A percentile compares a stretch with the other conserved stretches of the same genome.
Conservation (phyloP, 2,329 filamentous ascomycete species). For the Emmonsia crescens region DNA sequence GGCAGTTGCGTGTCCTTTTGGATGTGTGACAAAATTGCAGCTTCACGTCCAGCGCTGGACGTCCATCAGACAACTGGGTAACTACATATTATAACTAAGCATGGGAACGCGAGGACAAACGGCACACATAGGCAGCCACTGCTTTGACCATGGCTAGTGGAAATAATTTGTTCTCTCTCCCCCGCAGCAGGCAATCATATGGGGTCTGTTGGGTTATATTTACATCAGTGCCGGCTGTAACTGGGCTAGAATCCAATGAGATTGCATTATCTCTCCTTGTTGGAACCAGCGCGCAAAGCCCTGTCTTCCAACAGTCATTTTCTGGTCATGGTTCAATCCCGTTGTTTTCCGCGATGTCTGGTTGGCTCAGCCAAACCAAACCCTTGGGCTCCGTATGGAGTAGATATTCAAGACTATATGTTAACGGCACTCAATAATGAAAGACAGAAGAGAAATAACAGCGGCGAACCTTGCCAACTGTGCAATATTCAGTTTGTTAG, state of each 20-base stretch:
- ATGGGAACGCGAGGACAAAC: neutral
- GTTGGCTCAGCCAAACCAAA: neutral
- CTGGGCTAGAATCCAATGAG: constrained; percentile 1
- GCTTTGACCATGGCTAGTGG: neutral
- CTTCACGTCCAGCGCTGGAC: neutral
- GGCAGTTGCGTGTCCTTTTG: constrained; percentile 4
- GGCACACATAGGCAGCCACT: neutral
- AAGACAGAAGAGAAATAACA: neutral
- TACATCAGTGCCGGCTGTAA: neutral
- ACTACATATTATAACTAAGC: neutral
- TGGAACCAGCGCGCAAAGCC: neutral
- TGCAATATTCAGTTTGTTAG: neutral
- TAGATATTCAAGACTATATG: neutral
- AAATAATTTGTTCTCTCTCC: neutral
- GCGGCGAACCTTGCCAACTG: neutral
- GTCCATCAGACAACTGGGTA: neutral
- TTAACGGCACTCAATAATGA: neutral
- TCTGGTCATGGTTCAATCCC: neutral
- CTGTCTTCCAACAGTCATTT: neutral
- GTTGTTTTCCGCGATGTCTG: neutral
- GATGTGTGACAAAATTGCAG: neutral
- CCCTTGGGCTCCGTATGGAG: neutral
- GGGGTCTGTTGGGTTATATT: neutral
- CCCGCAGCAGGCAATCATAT: neutral
- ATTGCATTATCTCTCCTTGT: neutral